Conservation (phyloP, 345 rosid genomes). For the Aquilaria sinensis region DNA sequence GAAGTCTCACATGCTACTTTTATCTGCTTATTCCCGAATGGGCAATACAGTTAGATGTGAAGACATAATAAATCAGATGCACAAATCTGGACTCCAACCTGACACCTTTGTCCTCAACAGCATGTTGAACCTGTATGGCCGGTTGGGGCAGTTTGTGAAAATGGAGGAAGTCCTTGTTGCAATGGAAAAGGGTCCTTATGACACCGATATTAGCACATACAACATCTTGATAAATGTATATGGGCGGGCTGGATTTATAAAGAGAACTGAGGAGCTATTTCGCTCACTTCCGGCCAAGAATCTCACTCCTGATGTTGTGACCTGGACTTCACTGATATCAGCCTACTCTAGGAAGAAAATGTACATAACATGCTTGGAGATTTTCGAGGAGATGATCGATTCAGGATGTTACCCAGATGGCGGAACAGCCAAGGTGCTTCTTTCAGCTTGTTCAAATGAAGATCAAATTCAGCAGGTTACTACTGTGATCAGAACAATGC, state of each 20-base stretch:
- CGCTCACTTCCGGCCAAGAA: slow-evolving; percentile 29
- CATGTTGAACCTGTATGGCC: slow-evolving; percentile 82
- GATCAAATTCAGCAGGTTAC: slow-evolving; percentile 81
- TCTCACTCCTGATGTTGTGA: slow-evolving; percentile 67
- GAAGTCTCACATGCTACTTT: slow-evolving; percentile 92
- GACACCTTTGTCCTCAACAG: slow-evolving; percentile 78
- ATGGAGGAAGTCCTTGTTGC: slow-evolving; percentile 66
- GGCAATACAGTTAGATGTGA: slow-evolving; percentile 68
- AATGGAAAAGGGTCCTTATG: slow-evolving; percentile 57
- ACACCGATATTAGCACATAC: slow-evolving; percentile 66
- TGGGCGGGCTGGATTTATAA: slow-evolving; percentile 68
- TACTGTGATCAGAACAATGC: slow-evolving; percentile 71
- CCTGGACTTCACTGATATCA: slow-evolving; percentile 85
- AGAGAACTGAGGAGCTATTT: slow-evolving; percentile 63
- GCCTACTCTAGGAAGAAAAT: slow-evolving; percentile 82
- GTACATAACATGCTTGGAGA: slow-evolving; percentile 58
- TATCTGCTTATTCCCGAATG: slow-evolving; percentile 73
- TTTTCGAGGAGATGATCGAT: slow-evolving; percentile 89
- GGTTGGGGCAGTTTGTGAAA: slow-evolving; percentile 61
- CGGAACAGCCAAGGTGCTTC: slow-evolving; percentile 81
- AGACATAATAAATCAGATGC: slow-evolving; percentile 61
- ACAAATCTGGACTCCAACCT: slow-evolving; percentile 64
- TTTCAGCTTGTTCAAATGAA: slow-evolving; percentile 68
- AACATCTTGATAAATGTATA: slow-evolving; percentile 79
- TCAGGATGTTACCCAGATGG: slow-evolving; percentile 79